Percentiles rank a stretch among this genome's conserved stretches.
phyloP scores from a whole-genome alignment of 169 alveolate species.

The Toxoplasma gondii region DNA sequence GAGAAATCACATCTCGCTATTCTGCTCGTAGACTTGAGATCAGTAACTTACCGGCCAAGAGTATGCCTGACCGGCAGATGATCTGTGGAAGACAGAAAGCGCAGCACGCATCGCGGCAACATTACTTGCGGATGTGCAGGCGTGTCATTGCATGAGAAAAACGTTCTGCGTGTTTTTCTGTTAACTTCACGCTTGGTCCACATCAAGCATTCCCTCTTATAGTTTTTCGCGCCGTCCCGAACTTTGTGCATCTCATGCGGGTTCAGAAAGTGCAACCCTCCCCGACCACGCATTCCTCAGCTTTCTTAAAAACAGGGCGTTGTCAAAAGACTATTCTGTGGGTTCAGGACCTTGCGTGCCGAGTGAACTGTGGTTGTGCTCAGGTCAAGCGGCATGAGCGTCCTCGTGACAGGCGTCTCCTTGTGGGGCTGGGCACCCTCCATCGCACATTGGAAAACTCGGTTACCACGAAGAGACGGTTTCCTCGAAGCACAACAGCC shows the following conservation, averaged over 20 bases:
- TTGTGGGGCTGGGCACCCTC: neutral
- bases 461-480: too few species aligned
- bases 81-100: neutral
- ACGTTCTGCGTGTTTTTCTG: too few species aligned
- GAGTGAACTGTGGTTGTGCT: slow-evolving; percentile 7
- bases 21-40: too few species aligned
- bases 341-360: neutral
- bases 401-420: slow-evolving; percentile 24
- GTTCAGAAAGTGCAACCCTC: too few species aligned
- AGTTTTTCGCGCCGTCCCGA: too few species aligned
- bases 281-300: too few species aligned
- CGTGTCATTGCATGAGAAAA: neutral
- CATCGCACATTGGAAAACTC: neutral
- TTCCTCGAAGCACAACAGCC: too few species aligned
- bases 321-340: neutral
- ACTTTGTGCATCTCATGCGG: too few species aligned
- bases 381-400: slow-evolving; percentile 36
- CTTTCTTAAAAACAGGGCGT: too few species aligned
- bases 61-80: slow-evolving; percentile 18
- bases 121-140: neutral
- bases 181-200: too few species aligned
- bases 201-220: too few species aligned
- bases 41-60: slow-evolving; percentile 23
- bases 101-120: neutral
- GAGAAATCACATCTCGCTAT: too few species aligned